Evolutionary conservation across 2,329 filamentous ascomycete species (phyloP).

Genomic region (Nigrospora osmanthi): DNA sequence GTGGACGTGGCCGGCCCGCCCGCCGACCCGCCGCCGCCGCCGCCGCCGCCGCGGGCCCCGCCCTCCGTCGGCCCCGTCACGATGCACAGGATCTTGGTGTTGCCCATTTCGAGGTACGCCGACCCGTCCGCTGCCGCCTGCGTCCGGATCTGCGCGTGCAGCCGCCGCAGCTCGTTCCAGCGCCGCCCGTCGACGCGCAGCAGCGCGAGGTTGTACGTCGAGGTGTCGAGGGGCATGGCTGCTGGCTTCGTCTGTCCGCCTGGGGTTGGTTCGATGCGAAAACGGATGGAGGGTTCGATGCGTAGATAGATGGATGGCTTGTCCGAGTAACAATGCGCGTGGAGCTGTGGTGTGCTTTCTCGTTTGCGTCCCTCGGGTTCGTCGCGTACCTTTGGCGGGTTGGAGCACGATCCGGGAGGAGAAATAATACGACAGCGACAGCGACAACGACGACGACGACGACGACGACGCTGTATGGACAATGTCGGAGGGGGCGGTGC

Average conservation of each 20-base stretch:
- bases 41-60: constrained; percentile 27
- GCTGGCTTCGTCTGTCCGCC: neutral
- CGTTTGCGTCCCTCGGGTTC: no score
- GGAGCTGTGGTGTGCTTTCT: no score
- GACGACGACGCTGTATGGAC: no score
- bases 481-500: no score
- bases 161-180: constrained; percentile 92
- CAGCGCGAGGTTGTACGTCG: constrained; percentile 80
- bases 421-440: no score
- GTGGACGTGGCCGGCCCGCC: constrained; percentile 40
- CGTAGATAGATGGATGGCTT: no score
- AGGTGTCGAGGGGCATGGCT: constrained; percentile 88
- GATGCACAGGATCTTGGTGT: constrained; percentile 93
- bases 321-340: no score
- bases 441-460: no score
- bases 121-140: constrained; percentile 90
- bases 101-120: constrained; percentile 91
- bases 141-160: constrained; percentile 84
- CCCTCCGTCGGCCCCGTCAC: constrained; percentile 77
- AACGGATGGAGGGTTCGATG: no score
- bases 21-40: constrained; percentile 22
- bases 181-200: constrained; percentile 76
- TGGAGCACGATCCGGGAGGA: no score
- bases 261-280: no score
- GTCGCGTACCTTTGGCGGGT: no score